A percentile compares a stretch with the other conserved stretches of the same genome.
phyloP scores from a whole-genome alignment of 2,329 filamentous ascomycete species.

The Ophiostoma sp. region DNA sequence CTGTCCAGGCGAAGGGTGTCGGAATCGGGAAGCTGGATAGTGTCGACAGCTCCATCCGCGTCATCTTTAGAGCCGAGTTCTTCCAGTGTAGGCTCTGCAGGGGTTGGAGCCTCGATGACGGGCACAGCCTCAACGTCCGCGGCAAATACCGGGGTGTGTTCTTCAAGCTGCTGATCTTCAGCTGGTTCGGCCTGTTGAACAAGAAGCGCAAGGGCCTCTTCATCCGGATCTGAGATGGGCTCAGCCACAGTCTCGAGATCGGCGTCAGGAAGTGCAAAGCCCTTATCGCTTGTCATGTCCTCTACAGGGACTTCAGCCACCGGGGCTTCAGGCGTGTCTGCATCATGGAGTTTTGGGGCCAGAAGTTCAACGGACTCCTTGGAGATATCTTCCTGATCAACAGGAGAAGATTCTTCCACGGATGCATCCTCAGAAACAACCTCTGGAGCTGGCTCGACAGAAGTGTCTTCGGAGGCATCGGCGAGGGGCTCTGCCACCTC shows the following conservation, averaged over 20 bases:
- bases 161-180: not conserved
- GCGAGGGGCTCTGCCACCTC: not conserved
- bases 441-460: not conserved
- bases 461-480: not conserved
- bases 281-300: too few relatives aligned
- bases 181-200: not conserved
- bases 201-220: not conserved
- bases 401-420: not conserved
- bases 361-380: not conserved
- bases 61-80: not conserved
- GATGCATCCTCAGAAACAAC: not conserved
- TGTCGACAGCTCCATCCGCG: not conserved
- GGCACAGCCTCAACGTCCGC: not conserved
- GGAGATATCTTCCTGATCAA: not conserved
- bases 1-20: not conserved
- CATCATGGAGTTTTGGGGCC: too few relatives aligned
- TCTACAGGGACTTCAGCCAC: too few relatives aligned
- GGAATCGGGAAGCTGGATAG: not conserved
- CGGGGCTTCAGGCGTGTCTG: too few relatives aligned
- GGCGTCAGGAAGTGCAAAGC: not conserved
- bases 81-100: too few relatives aligned
- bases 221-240: not conserved
- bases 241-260: not conserved
- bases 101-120: not conserved
- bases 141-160: not conserved